Evolutionary conservation across 2,329 filamentous ascomycete species (phyloP), one percentile per base, ranked within the genome.

Genomic region (Xylaria sp.): DNA sequence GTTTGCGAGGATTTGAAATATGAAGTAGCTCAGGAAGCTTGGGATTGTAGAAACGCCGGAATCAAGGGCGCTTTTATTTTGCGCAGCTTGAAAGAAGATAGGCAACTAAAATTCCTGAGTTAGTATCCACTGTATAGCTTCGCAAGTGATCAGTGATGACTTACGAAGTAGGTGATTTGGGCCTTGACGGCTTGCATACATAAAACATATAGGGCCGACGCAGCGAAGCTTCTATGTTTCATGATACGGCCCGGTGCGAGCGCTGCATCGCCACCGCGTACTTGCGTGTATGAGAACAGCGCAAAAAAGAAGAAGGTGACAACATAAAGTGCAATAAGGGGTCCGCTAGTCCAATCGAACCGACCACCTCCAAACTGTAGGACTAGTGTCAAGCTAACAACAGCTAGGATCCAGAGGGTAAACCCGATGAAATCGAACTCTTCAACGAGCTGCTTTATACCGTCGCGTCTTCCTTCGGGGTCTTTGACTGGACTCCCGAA

Each of bases 171-270:
- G 10, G 48, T 51, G 9, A 51, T 51, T 13, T 51, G 20, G 20
- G 48, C 9, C 20, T 51, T 51, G 20, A 51, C 48, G 48, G 48
- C 48, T 13, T 51, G 48, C 20, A 51, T 51, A 25, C 7, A 51
- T 6, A 51, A 28, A 13, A 51, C 48, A 23, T 51, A 51, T 3
- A 51, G 23, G 23, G 48, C 48, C 20, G 48, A 51, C 20, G 48
- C 48, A 51, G 20, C 48, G 48, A 51, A 51, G 20, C 48, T 51
- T 51, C 48, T 51, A 51, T 51, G 48, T 12, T 51, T 51, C 20
- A 51, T 25, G 12, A 51, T 51, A 51, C 48, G 48, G 4, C 48
- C 48, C 9, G 48, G 48, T 4, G 48, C 48, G 20, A 51, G 48
- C 4, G 48, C 48, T 51, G 20, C 48, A 25, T 51, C 48, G 5